These are phyloP conservation scores for Penicillium canescens DNA, from an alignment of 495 filamentous ascomycete species.

Conservation along the genomic window DNA sequence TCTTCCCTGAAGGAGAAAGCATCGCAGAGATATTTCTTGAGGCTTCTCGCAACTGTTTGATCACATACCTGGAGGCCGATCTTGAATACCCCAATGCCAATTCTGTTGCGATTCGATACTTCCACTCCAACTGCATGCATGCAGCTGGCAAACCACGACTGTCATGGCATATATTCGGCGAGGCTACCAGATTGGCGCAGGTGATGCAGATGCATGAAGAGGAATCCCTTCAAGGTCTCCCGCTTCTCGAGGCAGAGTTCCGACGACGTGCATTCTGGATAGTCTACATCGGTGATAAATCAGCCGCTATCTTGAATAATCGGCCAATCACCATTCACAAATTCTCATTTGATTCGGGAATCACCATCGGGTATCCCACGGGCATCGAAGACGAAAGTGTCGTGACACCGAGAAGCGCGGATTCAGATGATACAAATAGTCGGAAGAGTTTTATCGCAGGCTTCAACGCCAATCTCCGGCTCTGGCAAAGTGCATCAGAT, in stretches of 20 bases:
- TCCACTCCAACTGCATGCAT: constrained; percentile 33
- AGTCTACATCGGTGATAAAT: constrained; percentile 30
- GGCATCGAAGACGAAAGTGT: constrained; percentile 19
- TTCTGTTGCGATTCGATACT: constrained; percentile 29
- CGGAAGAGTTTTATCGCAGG: constrained; percentile 16
- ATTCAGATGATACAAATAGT: constrained; percentile 8
- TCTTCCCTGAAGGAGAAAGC: constrained; percentile 20
- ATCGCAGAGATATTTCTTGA: constrained; percentile 21
- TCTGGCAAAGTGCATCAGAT: constrained; percentile 24
- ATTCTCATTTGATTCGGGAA: constrained; percentile 27
- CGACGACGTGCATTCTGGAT: constrained; percentile 32
- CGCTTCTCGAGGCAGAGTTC: constrained; percentile 24
- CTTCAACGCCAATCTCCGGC: constrained; percentile 23
- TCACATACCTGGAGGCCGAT: constrained; percentile 25
- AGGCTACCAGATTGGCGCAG: constrained; percentile 29
- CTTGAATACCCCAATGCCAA: constrained; percentile 27
- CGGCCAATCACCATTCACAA: constrained; percentile 31
- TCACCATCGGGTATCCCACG: constrained; percentile 23
- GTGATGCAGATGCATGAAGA: constrained; percentile 33
- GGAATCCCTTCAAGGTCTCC: constrained; percentile 18
- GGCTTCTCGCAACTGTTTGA: constrained; percentile 18
- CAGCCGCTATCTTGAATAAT: constrained; percentile 28
- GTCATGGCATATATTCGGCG: constrained; percentile 33
- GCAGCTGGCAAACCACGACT: constrained; percentile 27
- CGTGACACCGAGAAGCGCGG: constrained; percentile 7